These are phyloP conservation scores for Rosa rugosa DNA, from an alignment of 306 rosid species.

Conservation along the genomic window DNA sequence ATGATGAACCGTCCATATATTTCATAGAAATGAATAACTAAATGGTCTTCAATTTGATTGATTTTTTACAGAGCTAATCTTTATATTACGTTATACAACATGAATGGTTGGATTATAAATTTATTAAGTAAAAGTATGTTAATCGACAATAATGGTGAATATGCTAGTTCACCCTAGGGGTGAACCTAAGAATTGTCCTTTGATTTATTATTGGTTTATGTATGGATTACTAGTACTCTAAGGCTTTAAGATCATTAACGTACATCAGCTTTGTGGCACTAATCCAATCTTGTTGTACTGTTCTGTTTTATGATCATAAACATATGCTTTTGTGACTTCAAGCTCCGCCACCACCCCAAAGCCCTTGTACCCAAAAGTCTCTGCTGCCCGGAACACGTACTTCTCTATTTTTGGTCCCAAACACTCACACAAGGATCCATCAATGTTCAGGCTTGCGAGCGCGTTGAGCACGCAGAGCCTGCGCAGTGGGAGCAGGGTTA, in stretches of 20 bases:
- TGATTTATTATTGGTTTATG: neutral
- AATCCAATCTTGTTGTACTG: neutral
- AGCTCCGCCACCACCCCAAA: conserved; percentile 1
- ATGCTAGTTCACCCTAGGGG: too few relatives aligned
- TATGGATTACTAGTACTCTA: neutral
- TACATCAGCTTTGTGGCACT: neutral
- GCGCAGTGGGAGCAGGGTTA: neutral
- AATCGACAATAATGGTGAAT: too few relatives aligned
- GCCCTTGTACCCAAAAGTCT: neutral
- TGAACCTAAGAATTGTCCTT: too few relatives aligned
- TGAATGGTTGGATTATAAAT: too few relatives aligned
- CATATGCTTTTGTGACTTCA: neutral
- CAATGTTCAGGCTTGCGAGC: neutral
- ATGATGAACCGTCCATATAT: too few relatives aligned
- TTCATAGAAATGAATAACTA: too few relatives aligned
- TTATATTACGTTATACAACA: too few relatives aligned
- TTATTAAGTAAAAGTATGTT: too few relatives aligned
- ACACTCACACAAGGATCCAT: neutral
- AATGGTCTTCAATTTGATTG: too few relatives aligned
- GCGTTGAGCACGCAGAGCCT: neutral
- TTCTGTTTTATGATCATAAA: neutral
- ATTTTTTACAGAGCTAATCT: too few relatives aligned
- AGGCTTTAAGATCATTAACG: too few relatives aligned
- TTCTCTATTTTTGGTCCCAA: neutral
- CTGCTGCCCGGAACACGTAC: neutral